Conservation (phyloP, 2,329 filamentous ascomycete species). For the Torrubiella hemipterigena region DNA sequence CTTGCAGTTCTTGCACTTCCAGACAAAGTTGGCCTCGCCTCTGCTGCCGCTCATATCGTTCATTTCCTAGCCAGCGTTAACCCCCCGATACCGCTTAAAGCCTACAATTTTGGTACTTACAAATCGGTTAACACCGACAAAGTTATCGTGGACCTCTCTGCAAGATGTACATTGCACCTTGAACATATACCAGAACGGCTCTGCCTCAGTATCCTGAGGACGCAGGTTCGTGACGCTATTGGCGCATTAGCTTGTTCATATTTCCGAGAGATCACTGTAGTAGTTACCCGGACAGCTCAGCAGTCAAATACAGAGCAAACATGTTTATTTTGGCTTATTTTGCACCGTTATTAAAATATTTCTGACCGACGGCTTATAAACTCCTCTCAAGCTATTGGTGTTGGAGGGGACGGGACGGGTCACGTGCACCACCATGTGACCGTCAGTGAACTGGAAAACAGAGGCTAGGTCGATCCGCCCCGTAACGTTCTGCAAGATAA, state of each 20-base stretch:
- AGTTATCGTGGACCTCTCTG: conserved; percentile 78
- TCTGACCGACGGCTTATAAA: neutral
- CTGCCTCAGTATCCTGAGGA: conserved; percentile 68
- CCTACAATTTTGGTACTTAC: conserved; percentile 43
- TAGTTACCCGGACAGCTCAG: conserved; percentile 56
- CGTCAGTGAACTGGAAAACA: neutral
- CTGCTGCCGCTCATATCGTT: conserved; percentile 88
- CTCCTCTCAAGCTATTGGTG: neutral
- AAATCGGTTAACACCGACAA: conserved; percentile 77
- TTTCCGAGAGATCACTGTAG: no score
- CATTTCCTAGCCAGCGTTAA: conserved; percentile 48
- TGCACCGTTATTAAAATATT: neutral
- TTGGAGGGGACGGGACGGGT: neutral
- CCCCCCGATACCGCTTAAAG: neutral
- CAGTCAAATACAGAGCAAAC: conserved; percentile 55
- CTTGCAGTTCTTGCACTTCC: conserved; percentile 98
- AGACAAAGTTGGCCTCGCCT: conserved; percentile 98
- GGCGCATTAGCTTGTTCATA: conserved; percentile 3
- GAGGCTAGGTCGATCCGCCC: no score
- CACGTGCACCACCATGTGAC: neutral
- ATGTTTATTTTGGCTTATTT: no score
- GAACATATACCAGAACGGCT: conserved; percentile 94
- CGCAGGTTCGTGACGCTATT: conserved; percentile 77
- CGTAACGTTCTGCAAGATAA: neutral
- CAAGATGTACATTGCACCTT: conserved; percentile 98